Evolutionary conservation across 345 rosid genomes (phyloP), one percentile per base, ranked within the genome.

Genomic region (Pugionium dolabratum): DNA sequence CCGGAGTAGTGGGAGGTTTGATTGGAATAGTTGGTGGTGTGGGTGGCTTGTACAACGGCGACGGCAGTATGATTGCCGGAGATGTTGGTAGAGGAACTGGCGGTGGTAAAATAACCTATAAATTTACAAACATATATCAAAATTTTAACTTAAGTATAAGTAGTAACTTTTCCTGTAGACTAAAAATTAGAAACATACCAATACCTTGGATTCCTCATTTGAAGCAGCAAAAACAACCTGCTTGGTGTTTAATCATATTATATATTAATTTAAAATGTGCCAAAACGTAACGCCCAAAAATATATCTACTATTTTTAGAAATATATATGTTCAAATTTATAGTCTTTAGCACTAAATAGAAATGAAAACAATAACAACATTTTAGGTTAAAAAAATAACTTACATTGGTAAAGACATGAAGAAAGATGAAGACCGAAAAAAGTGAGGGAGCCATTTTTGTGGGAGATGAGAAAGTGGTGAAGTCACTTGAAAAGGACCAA

Each of bases 381-480:
- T 39, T 40, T 18, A 29, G 64, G 18, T 51, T 4, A 62, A 10
- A n/a, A 27, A 31, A 1, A 1, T 9, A 37, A 41, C 78, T 54
- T 74, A 74, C 78, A 62, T 11, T 30, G 34, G 34, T 40, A 39
- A 42, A 33, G 50, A 27, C 41, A 35, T 32, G 36, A 2, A 57
- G 34, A 25, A 53, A 33, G 42, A 41, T 32, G 49, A 62, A 64
- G 51, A 43, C 53, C 1, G 43, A 64, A 31, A 7, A 49, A 58
- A 68, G 82, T 26, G 73, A 53, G 28, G 67, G 46, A 11, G 69
- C 68, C 72, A 73, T 73, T 60, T 53, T 61, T 60, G 50, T 44
- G 28, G 41, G 46, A 66, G 67, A 45, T 18, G 67, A 58, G 67
- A 7, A 66, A 66, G 55, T 42, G 54, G 66, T 50, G 68, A 66